These are phyloP conservation scores for Cryoendolithus antarcticus DNA, from an alignment of 2,329 filamentous ascomycete species.

Conservation along the genomic window DNA sequence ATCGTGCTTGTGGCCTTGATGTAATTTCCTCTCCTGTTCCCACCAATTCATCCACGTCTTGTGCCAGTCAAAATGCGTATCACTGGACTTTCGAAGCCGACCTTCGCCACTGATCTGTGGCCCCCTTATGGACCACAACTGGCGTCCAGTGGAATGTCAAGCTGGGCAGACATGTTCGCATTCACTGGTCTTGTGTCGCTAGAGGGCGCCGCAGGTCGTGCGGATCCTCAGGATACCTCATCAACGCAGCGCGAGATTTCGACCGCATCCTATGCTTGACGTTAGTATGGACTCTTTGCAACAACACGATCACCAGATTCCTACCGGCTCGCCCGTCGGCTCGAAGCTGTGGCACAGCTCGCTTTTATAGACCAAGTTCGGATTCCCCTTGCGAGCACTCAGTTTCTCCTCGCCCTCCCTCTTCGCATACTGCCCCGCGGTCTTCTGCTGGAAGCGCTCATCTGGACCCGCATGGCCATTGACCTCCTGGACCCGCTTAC, in stretches of 20 bases:
- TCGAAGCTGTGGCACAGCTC: conserved; percentile 52
- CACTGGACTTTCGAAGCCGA: too few species aligned
- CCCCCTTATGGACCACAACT: too few species aligned
- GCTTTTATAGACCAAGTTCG: conserved; percentile 54
- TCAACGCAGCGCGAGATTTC: conserved; percentile 50
- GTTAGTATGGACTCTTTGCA: conserved; percentile 7
- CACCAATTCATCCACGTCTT: too few species aligned
- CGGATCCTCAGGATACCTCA: conserved; percentile 2
- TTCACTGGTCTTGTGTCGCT: too few species aligned
- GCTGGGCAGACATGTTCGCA: too few species aligned
- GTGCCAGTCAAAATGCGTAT: too few species aligned
- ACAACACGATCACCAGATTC: too few species aligned
- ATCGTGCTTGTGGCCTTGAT: too few species aligned
- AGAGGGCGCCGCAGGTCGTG: too few species aligned
- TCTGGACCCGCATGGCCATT: conserved; percentile 22
- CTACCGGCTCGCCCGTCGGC: conserved; percentile 53
- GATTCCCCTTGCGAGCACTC: conserved; percentile 41
- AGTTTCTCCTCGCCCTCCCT: conserved; percentile 35
- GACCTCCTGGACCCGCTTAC: conserved; percentile 25
- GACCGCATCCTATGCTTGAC: conserved; percentile 46
- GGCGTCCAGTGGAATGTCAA: too few species aligned
- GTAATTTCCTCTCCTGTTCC: too few species aligned
- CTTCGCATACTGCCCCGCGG: conserved; percentile 36
- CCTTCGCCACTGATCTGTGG: too few species aligned
- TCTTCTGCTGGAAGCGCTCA: conserved; percentile 31